Evolutionary conservation across 306 rosid genomes (phyloP).

Genomic region (Dicorynia guianensis): DNA sequence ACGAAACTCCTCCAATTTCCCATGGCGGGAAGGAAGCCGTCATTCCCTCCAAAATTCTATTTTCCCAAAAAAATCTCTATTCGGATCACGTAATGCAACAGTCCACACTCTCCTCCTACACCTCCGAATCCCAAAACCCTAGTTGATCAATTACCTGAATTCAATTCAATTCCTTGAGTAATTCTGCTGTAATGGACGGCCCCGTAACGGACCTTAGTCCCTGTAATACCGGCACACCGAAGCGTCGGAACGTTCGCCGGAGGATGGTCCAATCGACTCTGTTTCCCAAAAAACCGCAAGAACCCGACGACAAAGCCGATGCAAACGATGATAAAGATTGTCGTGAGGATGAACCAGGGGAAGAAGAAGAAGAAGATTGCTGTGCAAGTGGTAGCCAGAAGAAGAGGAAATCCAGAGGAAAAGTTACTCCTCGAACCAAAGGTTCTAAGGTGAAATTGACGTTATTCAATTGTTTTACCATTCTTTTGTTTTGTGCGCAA

Average conservation of each 20-base stretch:
- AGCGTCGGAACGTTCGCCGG: constrained; percentile 50
- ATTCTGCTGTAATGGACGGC: constrained; percentile 28
- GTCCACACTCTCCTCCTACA: not conserved
- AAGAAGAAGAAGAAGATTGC: constrained; percentile 45
- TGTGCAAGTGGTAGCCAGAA: constrained; percentile 45
- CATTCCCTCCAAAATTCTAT: constrained; percentile 17
- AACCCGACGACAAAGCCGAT: constrained; percentile 38
- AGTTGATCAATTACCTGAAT: not conserved
- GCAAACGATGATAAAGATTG: constrained; percentile 33
- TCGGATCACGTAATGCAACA: not conserved
- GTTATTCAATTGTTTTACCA: not conserved
- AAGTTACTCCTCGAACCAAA: constrained; percentile 52
- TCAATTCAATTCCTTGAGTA: not conserved
- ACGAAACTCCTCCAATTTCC: not conserved
- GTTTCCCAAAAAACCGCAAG: constrained; percentile 52
- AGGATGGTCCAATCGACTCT: constrained; percentile 66
- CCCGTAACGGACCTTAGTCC: constrained; percentile 28
- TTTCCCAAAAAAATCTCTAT: not conserved
- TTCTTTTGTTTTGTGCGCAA: not conserved
- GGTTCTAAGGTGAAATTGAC: constrained; percentile 53
- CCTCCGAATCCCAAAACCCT: constrained; percentile 28
- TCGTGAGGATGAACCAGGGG: not conserved
- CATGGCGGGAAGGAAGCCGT: constrained; percentile 17
- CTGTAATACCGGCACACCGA: constrained; percentile 23
- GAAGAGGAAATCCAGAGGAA: constrained; percentile 52